Evolutionary conservation across 2,329 filamentous ascomycete genomes (phyloP).

Genomic region (Pestalotiopsis sp.): DNA sequence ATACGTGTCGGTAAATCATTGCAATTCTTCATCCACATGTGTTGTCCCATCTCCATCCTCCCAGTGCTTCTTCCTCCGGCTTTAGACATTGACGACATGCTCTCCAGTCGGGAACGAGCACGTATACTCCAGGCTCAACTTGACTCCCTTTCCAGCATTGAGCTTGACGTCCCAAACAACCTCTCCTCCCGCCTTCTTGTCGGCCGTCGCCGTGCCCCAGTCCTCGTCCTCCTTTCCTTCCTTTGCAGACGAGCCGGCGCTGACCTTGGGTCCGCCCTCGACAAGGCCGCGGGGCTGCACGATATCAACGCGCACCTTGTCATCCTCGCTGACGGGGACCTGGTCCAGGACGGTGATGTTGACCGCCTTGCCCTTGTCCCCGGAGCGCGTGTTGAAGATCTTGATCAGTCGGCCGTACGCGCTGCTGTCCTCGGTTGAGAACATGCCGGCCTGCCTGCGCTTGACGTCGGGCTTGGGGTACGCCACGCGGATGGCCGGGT

Average conservation of each 20-base stretch:
- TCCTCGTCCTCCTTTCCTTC: slow-evolving; percentile 36
- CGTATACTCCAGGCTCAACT: slow-evolving; percentile 37
- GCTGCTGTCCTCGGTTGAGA: slow-evolving; percentile 54
- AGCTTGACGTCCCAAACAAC: slow-evolving; percentile 61
- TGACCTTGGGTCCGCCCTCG: slow-evolving; percentile 39
- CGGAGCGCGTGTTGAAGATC: slow-evolving; percentile 52
- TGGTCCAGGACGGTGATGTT: slow-evolving; percentile 60
- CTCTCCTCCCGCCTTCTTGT: slow-evolving; percentile 60
- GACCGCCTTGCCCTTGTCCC: slow-evolving; percentile 37
- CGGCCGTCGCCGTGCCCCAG: slow-evolving; percentile 58
- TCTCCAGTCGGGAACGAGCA: slow-evolving; percentile 5
- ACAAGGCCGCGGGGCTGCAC: slow-evolving; percentile 50
- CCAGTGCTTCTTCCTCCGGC: background rate
- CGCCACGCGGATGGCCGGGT: slow-evolving; percentile 56
- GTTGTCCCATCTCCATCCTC: no score
- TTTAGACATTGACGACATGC: slow-evolving; percentile 4
- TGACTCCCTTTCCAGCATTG: slow-evolving; percentile 59
- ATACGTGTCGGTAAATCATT: no score
- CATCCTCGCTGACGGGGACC: slow-evolving; percentile 64
- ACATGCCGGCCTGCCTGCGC: slow-evolving; percentile 53
- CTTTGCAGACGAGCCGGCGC: slow-evolving; percentile 35
- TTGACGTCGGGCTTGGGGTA: slow-evolving; percentile 61
- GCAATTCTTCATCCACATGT: no score
- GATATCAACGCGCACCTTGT: slow-evolving; percentile 55
- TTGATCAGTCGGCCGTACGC: slow-evolving; percentile 52